Evolutionary conservation across 2,329 filamentous ascomycete species (phyloP), one percentile per base, ranked within the genome.

Genomic region (Colletotrichum godetiae): DNA sequence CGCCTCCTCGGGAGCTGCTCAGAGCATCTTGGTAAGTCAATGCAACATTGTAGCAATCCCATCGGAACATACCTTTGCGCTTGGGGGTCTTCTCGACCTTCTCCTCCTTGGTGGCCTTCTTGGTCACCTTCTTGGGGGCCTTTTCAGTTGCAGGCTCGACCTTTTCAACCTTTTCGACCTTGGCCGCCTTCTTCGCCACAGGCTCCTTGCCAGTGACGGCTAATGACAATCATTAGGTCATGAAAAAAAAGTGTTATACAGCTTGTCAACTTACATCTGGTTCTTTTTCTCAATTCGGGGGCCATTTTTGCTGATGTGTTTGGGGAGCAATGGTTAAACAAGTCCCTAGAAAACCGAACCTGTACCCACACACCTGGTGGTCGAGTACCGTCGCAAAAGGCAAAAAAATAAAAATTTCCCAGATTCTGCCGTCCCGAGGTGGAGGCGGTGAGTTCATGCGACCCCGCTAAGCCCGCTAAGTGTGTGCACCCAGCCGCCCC

Each of bases 271-370:
- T 63, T 74, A 80, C 80, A 75, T 69, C 80, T 82, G 49, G 78
- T 81, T 63, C 79, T 85, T 69, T 79, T 78, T 60, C 84, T 84
- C 61, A 86, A 79, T 80, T 86, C 84, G 75, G 84, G 84, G 46
- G 86, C 84, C 86, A 88, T 88, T 79, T 74, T 76, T 63, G 58
- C 52, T 35, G 58, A 68, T 72, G 65, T 60, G 69, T 55, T 55
- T 69, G 37, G 29, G 53, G 56, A 29, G 46, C 46, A 73, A 37
- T 33, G 55, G 67, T 68, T 11, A 49, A 7, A n/a, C 63, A 19
- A 58, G 55, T 60, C 68, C 61, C 53, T 67, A 66, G 58, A 53
- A 73, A 55, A 62, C 37, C 69, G 13, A 31, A 15, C 31, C 46
- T 12, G 52, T n/a, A 59, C 56, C 56, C 46, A 58, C 46, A 33